Evolutionary conservation across 202 grass and related monocot genomes (phyloP).

Genomic region (Setaria italica): DNA sequence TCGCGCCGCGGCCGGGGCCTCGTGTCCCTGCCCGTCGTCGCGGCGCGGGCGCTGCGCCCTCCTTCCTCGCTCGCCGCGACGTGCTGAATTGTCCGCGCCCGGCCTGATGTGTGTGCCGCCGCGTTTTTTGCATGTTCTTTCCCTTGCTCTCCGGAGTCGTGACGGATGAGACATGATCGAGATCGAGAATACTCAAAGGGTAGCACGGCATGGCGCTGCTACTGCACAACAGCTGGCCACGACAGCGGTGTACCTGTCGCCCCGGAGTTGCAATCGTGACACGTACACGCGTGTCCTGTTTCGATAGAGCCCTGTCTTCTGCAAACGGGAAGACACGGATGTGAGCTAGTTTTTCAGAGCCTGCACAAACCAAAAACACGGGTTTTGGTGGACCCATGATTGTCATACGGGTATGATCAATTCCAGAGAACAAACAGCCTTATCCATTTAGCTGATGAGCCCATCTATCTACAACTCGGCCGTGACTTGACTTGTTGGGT

Average conservation of each 20-base stretch:
- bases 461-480: neutral
- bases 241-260: conserved; percentile 32
- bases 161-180: neutral
- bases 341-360: neutral
- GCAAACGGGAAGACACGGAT: neutral
- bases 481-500: neutral
- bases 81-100: conserved; percentile 22
- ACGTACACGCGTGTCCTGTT: conserved; percentile 2
- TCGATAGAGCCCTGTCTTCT: neutral
- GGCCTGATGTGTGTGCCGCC: neutral
- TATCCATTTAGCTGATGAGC: neutral
- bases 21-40: conserved; percentile 10
- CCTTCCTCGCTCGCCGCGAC: neutral
- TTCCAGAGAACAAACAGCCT: neutral
- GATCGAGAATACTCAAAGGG: conserved; percentile 2
- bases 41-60: too few relatives aligned
- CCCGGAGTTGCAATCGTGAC: conserved; percentile 9
- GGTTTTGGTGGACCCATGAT: neutral
- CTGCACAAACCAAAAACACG: neutral
- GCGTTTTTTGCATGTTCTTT: neutral
- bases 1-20: neutral
- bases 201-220: neutral
- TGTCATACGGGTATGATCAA: neutral
- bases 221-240: conserved; percentile 41
- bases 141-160: neutral